phyloP scores from a whole-genome alignment of 768 basidiomycete species.

The Mycena vitilis region DNA sequence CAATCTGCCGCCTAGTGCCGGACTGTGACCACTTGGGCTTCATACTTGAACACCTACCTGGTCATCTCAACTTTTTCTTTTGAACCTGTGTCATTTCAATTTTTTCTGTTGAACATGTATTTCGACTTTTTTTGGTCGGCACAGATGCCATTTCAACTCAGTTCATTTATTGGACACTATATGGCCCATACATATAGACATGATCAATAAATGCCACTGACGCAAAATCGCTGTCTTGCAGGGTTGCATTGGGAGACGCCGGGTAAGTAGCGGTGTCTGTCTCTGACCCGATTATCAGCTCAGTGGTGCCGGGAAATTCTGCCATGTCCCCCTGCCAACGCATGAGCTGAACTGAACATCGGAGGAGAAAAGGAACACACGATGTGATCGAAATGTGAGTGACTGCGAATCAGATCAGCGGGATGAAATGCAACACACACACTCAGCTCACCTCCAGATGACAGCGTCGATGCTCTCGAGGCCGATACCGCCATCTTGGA shows the following conservation, averaged over 20 bases:
- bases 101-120: no score
- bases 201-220: constrained; percentile 5
- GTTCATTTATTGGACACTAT: no score
- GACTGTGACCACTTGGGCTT: no score
- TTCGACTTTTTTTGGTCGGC: no score
- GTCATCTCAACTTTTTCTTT: no score
- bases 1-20: no score
- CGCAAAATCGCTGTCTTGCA: constrained; percentile 26
- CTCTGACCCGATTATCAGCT: constrained; percentile 14
- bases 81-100: no score
- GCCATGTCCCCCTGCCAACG: constrained; percentile 25
- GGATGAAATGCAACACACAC: no score
- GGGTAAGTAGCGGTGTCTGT: constrained; percentile 19
- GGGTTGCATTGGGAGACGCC: neutral
- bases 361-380: neutral
- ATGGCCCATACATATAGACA: no score
- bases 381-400: constrained; percentile 14
- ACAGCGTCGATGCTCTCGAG: constrained; percentile 14
- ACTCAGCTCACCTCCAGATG: constrained; percentile 11
- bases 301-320: constrained; percentile 30
- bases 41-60: no score
- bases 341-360: neutral
- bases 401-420: neutral
- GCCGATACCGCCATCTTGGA: constrained; percentile 7
- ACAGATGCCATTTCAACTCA: no score